phyloP scores from a whole-genome alignment of 1,284 basidiomycete genomes.

The Puccinia triticina region DNA sequence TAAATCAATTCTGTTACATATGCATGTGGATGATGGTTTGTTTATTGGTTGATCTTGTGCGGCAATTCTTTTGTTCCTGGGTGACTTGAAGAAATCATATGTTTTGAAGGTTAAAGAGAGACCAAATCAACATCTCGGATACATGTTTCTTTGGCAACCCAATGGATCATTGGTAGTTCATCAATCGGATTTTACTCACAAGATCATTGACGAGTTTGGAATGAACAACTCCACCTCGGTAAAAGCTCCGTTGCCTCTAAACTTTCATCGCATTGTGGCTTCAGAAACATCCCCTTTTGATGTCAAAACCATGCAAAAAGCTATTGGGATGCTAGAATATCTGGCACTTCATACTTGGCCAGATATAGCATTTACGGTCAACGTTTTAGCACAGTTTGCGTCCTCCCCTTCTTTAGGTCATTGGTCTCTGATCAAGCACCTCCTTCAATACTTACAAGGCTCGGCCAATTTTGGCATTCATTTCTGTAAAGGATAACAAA shows the following conservation, averaged over 20 bases:
- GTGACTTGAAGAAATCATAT: not conserved
- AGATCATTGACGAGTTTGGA: no score
- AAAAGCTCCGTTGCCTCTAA: not conserved
- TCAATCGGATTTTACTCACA: no score
- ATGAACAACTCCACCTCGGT: not conserved
- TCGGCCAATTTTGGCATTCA: not conserved
- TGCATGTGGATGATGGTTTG: no score
- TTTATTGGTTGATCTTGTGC: not conserved
- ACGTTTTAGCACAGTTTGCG: not conserved
- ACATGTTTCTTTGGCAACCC: not conserved
- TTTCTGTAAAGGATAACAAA: not conserved
- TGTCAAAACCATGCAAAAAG: not conserved
- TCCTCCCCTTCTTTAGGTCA: not conserved
- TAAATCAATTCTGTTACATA: not conserved
- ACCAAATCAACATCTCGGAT: slow-evolving; percentile 5
- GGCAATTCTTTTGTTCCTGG: not conserved
- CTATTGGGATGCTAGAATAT: slow-evolving; percentile 8
- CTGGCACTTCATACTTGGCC: slow-evolving; percentile 22
- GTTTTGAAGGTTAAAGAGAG: not conserved
- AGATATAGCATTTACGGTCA: slow-evolving; percentile 3
- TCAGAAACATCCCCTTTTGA: not conserved
- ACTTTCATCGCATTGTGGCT: not conserved
- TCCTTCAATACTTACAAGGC: not conserved
- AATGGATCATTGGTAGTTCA: not conserved
- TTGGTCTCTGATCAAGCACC: not conserved